phyloP scores from a whole-genome alignment of 371 early-diverging fungal species.

The Coemansia sp. region DNA sequence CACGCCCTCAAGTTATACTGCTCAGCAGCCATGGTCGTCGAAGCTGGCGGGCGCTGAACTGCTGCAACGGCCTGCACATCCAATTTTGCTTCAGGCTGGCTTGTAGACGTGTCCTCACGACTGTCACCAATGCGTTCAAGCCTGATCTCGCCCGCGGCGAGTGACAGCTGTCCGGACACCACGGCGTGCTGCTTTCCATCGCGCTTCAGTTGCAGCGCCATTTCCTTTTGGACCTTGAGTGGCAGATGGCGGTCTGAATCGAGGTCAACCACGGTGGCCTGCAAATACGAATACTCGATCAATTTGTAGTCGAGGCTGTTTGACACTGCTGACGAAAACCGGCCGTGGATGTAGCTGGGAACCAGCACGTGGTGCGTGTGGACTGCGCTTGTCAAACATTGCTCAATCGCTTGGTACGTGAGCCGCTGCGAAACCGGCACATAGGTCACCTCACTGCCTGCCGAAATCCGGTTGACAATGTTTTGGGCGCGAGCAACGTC shows the following conservation, averaged over 20 bases:
- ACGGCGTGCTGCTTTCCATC: conserved; percentile 43
- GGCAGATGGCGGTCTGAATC: conserved; percentile 47
- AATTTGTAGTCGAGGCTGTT: conserved; percentile 24
- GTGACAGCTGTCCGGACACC: conserved; percentile 27
- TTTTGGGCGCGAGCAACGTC: conserved; percentile 34
- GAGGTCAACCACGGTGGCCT: conserved; percentile 42
- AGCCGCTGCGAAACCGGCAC: conserved; percentile 35
- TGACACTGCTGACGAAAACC: conserved; percentile 14
- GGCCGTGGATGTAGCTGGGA: conserved; percentile 35
- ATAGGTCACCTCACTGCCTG: conserved; percentile 25
- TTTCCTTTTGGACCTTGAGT: conserved; percentile 35
- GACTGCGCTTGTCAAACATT: conserved; percentile 27
- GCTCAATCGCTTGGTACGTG: conserved; percentile 34
- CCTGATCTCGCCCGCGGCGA: conserved; percentile 42
- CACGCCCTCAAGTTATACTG: conserved; percentile 15
- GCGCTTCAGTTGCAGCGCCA: conserved; percentile 30
- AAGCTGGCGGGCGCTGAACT: background rate
- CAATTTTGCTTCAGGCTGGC: background rate
- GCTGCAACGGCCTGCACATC: background rate
- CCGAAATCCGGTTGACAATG: conserved; percentile 32
- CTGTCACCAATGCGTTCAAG: conserved; percentile 11
- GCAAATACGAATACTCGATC: conserved; percentile 41
- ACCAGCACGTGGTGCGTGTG: conserved; percentile 43
- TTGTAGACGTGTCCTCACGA: background rate
- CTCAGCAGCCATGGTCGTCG: background rate